Base-by-base conservation (phyloP, 768 basidiomycete genomes). In the Crassisporium funariophilum region DNA sequence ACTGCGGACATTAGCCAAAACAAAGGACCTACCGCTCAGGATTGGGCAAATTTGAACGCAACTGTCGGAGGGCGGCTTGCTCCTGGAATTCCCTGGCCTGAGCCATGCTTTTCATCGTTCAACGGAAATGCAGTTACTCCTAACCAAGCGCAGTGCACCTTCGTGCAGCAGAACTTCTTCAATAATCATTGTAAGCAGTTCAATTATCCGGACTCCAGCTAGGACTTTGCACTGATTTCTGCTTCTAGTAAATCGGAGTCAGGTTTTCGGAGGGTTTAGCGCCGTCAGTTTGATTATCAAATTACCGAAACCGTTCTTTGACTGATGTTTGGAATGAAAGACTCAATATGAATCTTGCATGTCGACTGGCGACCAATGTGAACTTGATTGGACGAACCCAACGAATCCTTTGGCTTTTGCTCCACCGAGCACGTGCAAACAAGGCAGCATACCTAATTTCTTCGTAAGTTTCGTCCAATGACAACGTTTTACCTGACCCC, bases 331-430 rank as follows among this genome's bases (percentile, higher is more conserved):
- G 27, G 22, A 16, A 9, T n/a, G 15, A 37, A 17, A 66, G 53
- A 60, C 73, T 0, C 76, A 82, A 51, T 82, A 76, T 77, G 81
- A 81, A 50, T 77, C 76, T 2, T 84, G 82, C 56, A 78, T 81
- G 59, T 45, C 60, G 9, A 68, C 67, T 0, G 63, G 66, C 6
- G 65, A 72, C 12, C 69, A 72, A 25, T 83, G 82, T 52, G 61
- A 79, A 2, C 68, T 83, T 5, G 71, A 79, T 56, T 75, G 54
- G 46, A 48, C 53, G 6, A 41, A 66, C 31, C 66, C 73, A 0
- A 50, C 64, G 16, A 63, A 74, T 46, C 31, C 55, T 11, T 42
- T 37, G 5, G 41, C 61, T 3, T 59, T 61, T 2, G 62, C 60
- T 5, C 54, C 63, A 2, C 65, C 66, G 4, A 54, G 55, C n/a